phyloP scores from a whole-genome alignment of 331 rosid genomes.

The Phaseolus coccineus region DNA sequence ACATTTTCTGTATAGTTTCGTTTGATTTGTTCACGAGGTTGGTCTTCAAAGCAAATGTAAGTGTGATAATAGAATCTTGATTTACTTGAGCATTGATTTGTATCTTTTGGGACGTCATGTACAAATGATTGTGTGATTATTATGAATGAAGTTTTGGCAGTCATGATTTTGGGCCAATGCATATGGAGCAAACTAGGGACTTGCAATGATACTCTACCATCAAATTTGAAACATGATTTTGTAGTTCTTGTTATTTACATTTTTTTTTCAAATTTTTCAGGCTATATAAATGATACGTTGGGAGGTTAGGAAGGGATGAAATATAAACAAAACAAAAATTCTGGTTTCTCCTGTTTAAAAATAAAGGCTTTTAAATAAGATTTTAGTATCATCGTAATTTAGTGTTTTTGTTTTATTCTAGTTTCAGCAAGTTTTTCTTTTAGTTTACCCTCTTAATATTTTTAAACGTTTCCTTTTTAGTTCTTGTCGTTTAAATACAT shows the following conservation, averaged over 20 bases:
- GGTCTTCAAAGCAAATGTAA: slow-evolving; percentile 29
- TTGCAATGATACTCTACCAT: neutral
- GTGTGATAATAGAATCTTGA: neutral
- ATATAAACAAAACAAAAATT: no score
- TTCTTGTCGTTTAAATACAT: no score
- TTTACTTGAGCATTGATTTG: slow-evolving; percentile 28
- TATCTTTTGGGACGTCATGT: neutral
- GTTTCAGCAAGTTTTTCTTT: no score
- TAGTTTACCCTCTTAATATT: no score
- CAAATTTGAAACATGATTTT: slow-evolving; percentile 16
- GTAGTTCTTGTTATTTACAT: neutral
- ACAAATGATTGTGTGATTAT: slow-evolving; percentile 24
- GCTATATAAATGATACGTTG: no score
- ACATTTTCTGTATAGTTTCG: slow-evolving; percentile 44
- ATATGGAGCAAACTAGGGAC: neutral
- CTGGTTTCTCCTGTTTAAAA: no score
- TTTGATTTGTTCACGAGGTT: slow-evolving; percentile 24
- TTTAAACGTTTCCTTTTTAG: no score
- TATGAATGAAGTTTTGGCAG: slow-evolving; percentile 20
- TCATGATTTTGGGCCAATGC: slow-evolving; percentile 19
- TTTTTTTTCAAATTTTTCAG: no score
- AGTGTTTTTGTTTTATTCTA: no score
- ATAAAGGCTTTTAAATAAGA: no score
- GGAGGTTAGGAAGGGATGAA: no score
- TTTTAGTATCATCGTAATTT: no score